These are phyloP conservation scores for Microcos paniculata DNA, from an alignment of 345 rosid genomes.

Conservation along the genomic window DNA sequence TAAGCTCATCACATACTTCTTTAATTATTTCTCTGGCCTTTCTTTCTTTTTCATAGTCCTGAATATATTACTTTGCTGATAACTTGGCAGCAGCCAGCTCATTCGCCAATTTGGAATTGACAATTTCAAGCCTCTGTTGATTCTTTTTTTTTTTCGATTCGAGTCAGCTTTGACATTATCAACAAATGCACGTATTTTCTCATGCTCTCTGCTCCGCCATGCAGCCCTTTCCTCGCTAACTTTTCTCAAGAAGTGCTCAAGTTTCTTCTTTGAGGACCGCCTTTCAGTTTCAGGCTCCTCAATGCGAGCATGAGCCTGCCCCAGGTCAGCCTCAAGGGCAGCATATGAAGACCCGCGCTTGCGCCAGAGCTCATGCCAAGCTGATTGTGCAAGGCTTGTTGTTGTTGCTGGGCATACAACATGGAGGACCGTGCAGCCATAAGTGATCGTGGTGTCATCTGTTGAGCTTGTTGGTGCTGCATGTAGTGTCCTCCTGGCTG, in stretches of 20 bases:
- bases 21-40: conserved; percentile 61
- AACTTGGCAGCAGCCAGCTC: conserved; percentile 68
- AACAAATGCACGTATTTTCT: conserved; percentile 62
- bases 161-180: no score
- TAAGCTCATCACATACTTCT: conserved; percentile 79
- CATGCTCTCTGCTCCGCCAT: conserved; percentile 77
- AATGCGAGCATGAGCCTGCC: conserved; percentile 47
- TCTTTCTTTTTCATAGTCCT: conserved; percentile 64
- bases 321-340: conserved; percentile 60
- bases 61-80: conserved; percentile 53
- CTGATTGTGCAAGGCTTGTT: no score
- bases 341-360: no score
- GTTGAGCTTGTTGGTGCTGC: no score
- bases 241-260: conserved; percentile 72
- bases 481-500: no score
- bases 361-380: no score
- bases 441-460: no score
- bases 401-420: no score
- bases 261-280: conserved; percentile 61
- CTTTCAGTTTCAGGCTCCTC: conserved; percentile 68
- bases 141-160: no score
- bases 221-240: conserved; percentile 67
- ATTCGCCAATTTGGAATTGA: conserved; percentile 66
- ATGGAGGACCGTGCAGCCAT: no score
- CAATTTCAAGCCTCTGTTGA: no score